A percentile compares a stretch with the other conserved stretches of the same genome.
phyloP scores from a whole-genome alignment of 2,329 filamentous ascomycete species.

The Cladosporium sp. region DNA sequence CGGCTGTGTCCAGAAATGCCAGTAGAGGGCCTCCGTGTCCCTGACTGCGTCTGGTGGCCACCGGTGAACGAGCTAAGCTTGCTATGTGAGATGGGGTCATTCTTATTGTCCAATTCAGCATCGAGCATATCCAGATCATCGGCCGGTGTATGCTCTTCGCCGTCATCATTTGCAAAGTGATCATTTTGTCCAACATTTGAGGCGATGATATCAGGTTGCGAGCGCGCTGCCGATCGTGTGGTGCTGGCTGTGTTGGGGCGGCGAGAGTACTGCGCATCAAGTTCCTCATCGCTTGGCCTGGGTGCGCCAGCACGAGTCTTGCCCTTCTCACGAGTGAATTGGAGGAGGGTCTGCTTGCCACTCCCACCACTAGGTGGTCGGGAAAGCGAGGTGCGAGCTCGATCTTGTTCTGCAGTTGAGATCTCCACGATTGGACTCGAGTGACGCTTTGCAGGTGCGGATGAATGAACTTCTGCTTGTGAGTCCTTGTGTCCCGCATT shows the following conservation, averaged over 20 bases:
- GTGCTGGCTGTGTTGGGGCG: neutral
- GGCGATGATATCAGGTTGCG: neutral
- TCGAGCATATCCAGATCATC: constrained; percentile 11
- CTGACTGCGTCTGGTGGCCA: too few species aligned
- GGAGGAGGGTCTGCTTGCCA: constrained; percentile 1
- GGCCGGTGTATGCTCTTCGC: neutral
- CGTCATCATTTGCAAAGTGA: neutral
- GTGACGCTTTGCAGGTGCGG: neutral
- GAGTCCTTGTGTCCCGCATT: too few species aligned
- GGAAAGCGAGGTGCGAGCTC: neutral
- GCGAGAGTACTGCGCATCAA: constrained; percentile 6
- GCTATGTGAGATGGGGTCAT: too few species aligned
- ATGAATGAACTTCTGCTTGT: neutral
- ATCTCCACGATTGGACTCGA: constrained; percentile 7
- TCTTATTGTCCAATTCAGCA: neutral
- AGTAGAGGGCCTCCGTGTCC: too few species aligned
- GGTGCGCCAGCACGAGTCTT: constrained; percentile 3
- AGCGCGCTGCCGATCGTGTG: neutral
- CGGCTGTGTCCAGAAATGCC: too few species aligned
- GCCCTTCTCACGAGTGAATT: constrained; percentile 6
- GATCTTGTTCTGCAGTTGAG: neutral
- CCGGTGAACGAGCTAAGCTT: too few species aligned
- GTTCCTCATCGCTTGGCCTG: neutral
- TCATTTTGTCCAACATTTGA: neutral
- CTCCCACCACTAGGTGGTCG: neutral